Percentiles rank a stretch among this genome's conserved stretches.
These are phyloP conservation scores for Fistulinella cinereoalba DNA, from an alignment of 1,284 basidiomycete species.

Conservation along the genomic window DNA sequence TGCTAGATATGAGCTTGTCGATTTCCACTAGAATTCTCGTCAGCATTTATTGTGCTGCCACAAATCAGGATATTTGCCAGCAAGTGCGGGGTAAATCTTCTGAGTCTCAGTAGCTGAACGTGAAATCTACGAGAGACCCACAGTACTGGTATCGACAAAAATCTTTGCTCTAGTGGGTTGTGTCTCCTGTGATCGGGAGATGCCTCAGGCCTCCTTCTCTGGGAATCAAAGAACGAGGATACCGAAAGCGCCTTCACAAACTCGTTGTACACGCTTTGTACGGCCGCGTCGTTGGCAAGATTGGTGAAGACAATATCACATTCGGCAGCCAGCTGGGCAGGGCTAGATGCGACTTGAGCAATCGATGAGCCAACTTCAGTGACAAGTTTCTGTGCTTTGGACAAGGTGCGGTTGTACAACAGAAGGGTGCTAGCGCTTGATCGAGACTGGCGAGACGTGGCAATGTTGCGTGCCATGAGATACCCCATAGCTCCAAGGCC, in stretches of 20 bases:
- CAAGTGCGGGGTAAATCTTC: slow-evolving; percentile 68
- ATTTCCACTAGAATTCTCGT: slow-evolving; percentile 51
- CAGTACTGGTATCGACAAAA: slow-evolving; percentile 81
- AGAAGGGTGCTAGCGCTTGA: slow-evolving; percentile 46
- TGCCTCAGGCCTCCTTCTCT: too few relatives aligned
- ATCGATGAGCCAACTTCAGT: slow-evolving; percentile 53
- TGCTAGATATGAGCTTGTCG: slow-evolving; percentile 63
- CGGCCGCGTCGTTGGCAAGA: slow-evolving; percentile 72
- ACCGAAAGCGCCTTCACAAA: slow-evolving; percentile 59
- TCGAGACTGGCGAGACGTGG: slow-evolving; percentile 45
- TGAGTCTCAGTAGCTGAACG: slow-evolving; percentile 6
- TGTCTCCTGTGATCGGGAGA: slow-evolving; percentile 32
- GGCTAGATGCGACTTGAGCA: slow-evolving; percentile 46
- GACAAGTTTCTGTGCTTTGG: slow-evolving; percentile 57
- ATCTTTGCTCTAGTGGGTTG: slow-evolving; percentile 56
- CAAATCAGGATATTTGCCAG: slow-evolving; percentile 44
- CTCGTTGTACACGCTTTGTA: slow-evolving; percentile 63
- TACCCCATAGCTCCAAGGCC: slow-evolving; percentile 72
- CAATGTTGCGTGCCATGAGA: slow-evolving; percentile 74
- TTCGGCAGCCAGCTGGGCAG: slow-evolving; percentile 56
- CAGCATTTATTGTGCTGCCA: not conserved
- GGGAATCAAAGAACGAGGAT: too few relatives aligned
- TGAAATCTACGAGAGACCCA: slow-evolving; percentile 33
- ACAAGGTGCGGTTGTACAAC: slow-evolving; percentile 65
- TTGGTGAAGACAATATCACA: slow-evolving; percentile 83